These are phyloP conservation scores for Calocera viscosa DNA, from an alignment of 768 basidiomycete genomes.

Conservation along the genomic window DNA sequence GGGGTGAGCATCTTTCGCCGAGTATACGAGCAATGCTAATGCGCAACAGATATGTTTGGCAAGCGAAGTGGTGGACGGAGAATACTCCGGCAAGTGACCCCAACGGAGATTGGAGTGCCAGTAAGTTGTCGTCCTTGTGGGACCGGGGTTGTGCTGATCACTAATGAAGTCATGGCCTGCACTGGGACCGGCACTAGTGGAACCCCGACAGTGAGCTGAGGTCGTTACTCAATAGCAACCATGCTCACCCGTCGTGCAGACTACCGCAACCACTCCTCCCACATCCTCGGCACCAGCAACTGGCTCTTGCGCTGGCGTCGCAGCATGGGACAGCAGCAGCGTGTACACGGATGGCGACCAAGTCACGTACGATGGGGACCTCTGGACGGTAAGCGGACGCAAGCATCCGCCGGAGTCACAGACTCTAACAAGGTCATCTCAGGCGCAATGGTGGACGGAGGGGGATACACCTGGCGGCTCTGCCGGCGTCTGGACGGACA, in stretches of 20 bases:
- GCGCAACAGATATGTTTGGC: conserved; percentile 45
- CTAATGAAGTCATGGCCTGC: conserved; percentile 42
- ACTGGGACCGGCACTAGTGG: conserved; percentile 24
- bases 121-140: conserved; percentile 32
- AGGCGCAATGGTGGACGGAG: conserved; percentile 52
- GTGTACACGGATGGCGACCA: conserved; percentile 42
- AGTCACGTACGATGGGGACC: conserved; percentile 35
- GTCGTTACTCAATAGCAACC: conserved; percentile 11
- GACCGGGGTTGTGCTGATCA: too few species aligned
- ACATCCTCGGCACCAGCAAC: conserved; percentile 19
- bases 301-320: conserved; percentile 37
- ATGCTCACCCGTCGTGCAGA: conserved; percentile 11
- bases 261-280: conserved; percentile 22
- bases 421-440: neutral
- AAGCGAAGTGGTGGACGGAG: conserved; percentile 52
- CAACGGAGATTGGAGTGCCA: conserved; percentile 51
- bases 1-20: neutral
- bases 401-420: neutral
- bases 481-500: conserved; percentile 42
- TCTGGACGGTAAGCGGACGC: conserved; percentile 28
- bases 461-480: conserved; percentile 38
- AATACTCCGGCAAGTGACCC: conserved; percentile 36
- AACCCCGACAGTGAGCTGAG: conserved; percentile 10
- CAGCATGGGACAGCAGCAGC: conserved; percentile 39
- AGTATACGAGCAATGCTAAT: neutral